These are phyloP conservation scores for Penicillium flavigenum DNA, from an alignment of 495 filamentous ascomycete species.

Conservation along the genomic window DNA sequence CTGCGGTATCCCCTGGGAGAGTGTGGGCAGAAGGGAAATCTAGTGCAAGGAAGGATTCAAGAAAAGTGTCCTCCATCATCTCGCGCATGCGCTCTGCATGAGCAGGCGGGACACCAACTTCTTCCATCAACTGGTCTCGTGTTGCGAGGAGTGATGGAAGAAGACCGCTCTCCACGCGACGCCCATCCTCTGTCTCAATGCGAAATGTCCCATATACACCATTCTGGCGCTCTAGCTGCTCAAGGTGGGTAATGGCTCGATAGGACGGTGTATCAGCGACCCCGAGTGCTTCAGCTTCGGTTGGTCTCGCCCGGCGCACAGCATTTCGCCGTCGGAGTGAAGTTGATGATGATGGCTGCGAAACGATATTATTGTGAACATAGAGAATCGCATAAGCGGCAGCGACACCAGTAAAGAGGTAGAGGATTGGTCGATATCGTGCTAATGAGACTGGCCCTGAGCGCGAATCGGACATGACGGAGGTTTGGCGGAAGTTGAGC, in stretches of 20 bases:
- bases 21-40: conserved; percentile 45
- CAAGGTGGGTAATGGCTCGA: conserved; percentile 45
- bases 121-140: conserved; percentile 47
- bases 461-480: conserved; percentile 39
- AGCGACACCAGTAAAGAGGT: conserved; percentile 50
- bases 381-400: conserved; percentile 51
- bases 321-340: conserved; percentile 50
- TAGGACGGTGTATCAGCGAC: conserved; percentile 38
- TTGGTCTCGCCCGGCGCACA: conserved; percentile 41
- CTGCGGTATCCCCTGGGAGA: conserved; percentile 32
- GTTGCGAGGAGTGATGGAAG: conserved; percentile 47
- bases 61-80: conserved; percentile 52
- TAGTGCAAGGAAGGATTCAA: conserved; percentile 50
- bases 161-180: conserved; percentile 48
- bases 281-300: conserved; percentile 27
- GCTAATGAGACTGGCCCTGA: conserved; percentile 39
- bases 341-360: conserved; percentile 26
- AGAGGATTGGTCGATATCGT: conserved; percentile 51
- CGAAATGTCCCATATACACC: conserved; percentile 51
- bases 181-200: conserved; percentile 49
- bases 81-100: conserved; percentile 50
- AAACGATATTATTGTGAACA: conserved; percentile 41
- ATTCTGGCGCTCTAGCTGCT: conserved; percentile 47
- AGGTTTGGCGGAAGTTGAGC: conserved; percentile 26
- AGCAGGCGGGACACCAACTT: conserved; percentile 40